Evolutionary conservation across 352 stramenopile genomes (phyloP).

Genomic region (Phytopythium oedochilum): DNA sequence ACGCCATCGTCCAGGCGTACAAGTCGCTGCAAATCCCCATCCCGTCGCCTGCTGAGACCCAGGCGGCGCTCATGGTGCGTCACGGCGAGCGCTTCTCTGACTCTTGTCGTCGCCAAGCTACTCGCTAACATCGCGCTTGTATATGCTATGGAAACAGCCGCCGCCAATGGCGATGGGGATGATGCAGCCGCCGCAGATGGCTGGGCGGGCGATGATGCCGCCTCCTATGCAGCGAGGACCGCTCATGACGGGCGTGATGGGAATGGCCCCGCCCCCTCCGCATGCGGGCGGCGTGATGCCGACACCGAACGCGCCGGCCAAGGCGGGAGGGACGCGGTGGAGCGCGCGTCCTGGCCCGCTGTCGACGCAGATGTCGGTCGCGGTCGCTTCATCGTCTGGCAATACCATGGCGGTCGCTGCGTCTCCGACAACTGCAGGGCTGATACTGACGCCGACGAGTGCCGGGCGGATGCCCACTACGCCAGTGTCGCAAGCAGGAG

Average conservation of each 20-base stretch:
- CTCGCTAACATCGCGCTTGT: background rate
- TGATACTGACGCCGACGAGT: background rate
- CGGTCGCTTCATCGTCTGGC: constrained; percentile 8
- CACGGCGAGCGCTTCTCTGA: background rate
- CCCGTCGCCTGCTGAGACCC: constrained; percentile 43
- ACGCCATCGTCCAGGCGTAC: constrained; percentile 83
- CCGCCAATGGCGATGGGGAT: constrained; percentile 16
- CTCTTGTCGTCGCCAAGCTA: background rate
- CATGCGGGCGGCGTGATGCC: constrained; percentile 14
- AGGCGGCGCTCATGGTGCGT: constrained; percentile 41
- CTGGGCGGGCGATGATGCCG: constrained; percentile 25
- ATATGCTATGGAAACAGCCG: no score
- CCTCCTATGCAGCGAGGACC: constrained; percentile 20
- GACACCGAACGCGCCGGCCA: constrained; percentile 17
- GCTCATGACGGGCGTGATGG: constrained; percentile 33
- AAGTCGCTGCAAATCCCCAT: constrained; percentile 84
- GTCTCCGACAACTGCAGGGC: background rate
- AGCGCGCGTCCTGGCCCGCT: constrained; percentile 56
- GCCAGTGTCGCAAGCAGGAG: background rate
- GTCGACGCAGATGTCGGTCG: constrained; percentile 20
- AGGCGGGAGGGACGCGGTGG: constrained; percentile 55
- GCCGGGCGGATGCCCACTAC: background rate
- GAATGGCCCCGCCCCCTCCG: constrained; percentile 31
- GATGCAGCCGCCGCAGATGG: constrained; percentile 23
- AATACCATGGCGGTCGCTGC: background rate